These are phyloP conservation scores for Rutstroemia sp. DNA, from an alignment of 2,329 filamentous ascomycete species.

Conservation along the genomic window DNA sequence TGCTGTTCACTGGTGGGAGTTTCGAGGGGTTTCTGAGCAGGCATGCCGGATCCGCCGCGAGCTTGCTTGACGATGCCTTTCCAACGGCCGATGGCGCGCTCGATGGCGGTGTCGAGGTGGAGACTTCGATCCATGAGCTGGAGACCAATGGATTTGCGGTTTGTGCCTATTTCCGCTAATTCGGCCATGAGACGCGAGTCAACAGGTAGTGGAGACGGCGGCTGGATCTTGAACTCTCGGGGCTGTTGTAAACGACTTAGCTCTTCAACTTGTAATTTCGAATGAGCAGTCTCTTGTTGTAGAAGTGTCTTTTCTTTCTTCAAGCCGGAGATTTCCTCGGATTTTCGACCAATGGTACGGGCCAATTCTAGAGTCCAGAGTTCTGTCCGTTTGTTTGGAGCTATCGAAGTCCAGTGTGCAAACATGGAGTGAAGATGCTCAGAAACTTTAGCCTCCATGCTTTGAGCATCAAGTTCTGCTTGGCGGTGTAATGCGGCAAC, in stretches of 20 bases:
- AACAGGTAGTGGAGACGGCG: constrained; percentile 46
- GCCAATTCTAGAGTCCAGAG: constrained; percentile 57
- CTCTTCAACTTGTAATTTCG: constrained; percentile 52
- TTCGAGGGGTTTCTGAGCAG: constrained; percentile 41
- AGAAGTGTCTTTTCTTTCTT: constrained; percentile 39
- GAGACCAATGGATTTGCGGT: constrained; percentile 37
- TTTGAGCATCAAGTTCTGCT: constrained; percentile 31
- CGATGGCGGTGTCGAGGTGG: constrained; percentile 45
- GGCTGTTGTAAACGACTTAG: constrained; percentile 52
- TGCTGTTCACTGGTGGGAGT: constrained; percentile 10
- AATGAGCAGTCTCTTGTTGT: constrained; percentile 47
- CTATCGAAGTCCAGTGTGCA: constrained; percentile 64
- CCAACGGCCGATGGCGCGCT: constrained; percentile 53
- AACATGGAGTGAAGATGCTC: constrained; percentile 74
- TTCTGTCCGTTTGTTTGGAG: constrained; percentile 47
- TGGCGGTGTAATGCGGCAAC: constrained; percentile 30
- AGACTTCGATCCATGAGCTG: constrained; percentile 43
- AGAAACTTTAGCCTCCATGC: constrained; percentile 59
- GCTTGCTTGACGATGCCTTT: constrained; percentile 51
- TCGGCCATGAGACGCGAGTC: constrained; percentile 41
- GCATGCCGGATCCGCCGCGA: constrained; percentile 40
- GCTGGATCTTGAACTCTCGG: constrained; percentile 47
- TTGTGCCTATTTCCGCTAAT: constrained; percentile 40
- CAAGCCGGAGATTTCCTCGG: constrained; percentile 42
- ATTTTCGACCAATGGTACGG: constrained; percentile 49